These are phyloP conservation scores for Boletus edulis DNA, from an alignment of 768 basidiomycete species.

Conservation along the genomic window DNA sequence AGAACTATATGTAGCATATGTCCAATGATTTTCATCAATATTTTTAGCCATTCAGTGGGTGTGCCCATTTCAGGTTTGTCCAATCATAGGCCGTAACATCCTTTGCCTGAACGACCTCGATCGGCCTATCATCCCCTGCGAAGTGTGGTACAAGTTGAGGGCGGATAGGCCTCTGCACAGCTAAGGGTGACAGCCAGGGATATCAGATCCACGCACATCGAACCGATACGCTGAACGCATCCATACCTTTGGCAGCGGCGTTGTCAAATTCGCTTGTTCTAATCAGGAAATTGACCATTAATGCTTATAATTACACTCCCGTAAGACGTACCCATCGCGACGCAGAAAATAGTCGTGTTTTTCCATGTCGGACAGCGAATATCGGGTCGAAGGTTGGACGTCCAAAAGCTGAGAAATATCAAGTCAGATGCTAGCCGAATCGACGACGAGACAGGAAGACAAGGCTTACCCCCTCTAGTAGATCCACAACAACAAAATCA, in stretches of 20 bases:
- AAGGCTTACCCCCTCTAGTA: conserved; percentile 33
- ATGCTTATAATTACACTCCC: not conserved
- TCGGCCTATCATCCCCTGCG: not conserved
- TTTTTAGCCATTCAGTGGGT: conserved; percentile 3
- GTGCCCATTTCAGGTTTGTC: conserved; percentile 17
- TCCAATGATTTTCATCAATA: conserved; percentile 1
- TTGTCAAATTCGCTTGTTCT: conserved; percentile 25
- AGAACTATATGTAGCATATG: not conserved
- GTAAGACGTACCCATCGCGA: conserved; percentile 19
- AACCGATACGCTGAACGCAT: not conserved
- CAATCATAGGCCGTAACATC: conserved; percentile 13
- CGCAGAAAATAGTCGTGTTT: conserved; percentile 24
- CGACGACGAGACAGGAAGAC: not conserved
- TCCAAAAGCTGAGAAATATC: conserved; percentile 17
- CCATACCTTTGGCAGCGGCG: conserved; percentile 21
- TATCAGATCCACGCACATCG: conserved; percentile 10
- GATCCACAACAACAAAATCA: conserved; percentile 15
- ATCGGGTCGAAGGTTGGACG: conserved; percentile 12
- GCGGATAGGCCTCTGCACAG: conserved; percentile 12
- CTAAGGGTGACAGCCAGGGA: conserved; percentile 1
- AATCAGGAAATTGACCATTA: conserved; percentile 3
- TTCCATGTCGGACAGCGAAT: conserved; percentile 19
- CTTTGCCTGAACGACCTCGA: conserved; percentile 12
- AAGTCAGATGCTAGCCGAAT: not conserved
- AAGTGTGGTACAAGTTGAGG: conserved; percentile 22